These are phyloP conservation scores for Hygrophorus russula DNA, from an alignment of 768 basidiomycete genomes.

Conservation along the genomic window DNA sequence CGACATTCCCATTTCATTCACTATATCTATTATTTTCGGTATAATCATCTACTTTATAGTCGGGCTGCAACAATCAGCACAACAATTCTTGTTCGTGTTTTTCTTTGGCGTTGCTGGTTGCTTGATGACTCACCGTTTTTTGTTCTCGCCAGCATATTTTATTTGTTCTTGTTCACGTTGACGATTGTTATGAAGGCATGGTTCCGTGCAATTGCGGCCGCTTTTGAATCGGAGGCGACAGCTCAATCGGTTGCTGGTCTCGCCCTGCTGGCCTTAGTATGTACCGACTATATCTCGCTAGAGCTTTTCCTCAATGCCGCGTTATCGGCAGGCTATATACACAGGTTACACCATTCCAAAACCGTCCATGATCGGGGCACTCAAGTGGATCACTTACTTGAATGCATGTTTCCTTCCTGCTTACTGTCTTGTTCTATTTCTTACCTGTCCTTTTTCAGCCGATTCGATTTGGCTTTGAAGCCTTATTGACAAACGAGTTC, in stretches of 20 bases:
- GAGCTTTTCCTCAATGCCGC: too few species aligned
- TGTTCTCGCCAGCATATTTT: constrained; percentile 33
- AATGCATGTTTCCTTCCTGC: constrained; percentile 27
- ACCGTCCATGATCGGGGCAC: constrained; percentile 54
- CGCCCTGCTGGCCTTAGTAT: constrained; percentile 36
- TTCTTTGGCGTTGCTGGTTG: background rate
- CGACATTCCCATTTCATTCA: constrained; percentile 45
- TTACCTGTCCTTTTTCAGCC: constrained; percentile 35
- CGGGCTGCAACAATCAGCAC: constrained; percentile 38
- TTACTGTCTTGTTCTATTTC: constrained; percentile 6
- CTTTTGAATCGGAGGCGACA: constrained; percentile 45
- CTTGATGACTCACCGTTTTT: too few species aligned
- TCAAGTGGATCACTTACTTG: constrained; percentile 57
- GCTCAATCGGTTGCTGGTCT: constrained; percentile 47
- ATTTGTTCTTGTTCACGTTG: constrained; percentile 45
- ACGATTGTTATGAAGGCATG: constrained; percentile 62
- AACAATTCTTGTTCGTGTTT: constrained; percentile 53
- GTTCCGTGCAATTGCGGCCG: constrained; percentile 60
- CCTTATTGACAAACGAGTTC: constrained; percentile 75
- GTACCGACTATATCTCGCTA: too few species aligned
- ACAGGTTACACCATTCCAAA: constrained; percentile 50
- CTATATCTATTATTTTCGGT: constrained; percentile 31
- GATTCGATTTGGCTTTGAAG: constrained; percentile 63
- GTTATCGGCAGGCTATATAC: constrained; percentile 19
- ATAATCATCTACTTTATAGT: constrained; percentile 54